Evolutionary conservation across 2,329 filamentous ascomycete species (phyloP).

Genomic region (Trichophyton benhamiae): DNA sequence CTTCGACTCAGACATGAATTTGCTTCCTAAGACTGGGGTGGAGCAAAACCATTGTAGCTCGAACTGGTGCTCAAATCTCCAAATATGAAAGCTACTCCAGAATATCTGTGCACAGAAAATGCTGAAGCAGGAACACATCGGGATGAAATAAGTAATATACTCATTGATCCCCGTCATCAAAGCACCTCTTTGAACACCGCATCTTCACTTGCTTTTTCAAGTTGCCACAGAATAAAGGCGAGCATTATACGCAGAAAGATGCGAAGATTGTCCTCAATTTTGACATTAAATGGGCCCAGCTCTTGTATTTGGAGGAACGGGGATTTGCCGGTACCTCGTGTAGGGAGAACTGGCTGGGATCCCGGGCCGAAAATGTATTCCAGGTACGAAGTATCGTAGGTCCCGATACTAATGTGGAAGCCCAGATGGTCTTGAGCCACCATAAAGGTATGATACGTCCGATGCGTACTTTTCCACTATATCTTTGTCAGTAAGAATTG

Average conservation of each 20-base stretch:
- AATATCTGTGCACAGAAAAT: too few species aligned
- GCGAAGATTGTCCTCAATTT: too few species aligned
- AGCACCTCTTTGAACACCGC: not conserved
- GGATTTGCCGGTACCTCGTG: not conserved
- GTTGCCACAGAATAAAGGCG: conserved; percentile 7
- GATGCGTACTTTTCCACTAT: conserved; percentile 3
- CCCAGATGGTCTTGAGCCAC: conserved; percentile 9
- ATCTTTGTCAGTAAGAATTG: not conserved
- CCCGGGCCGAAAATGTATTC: conserved; percentile 11
- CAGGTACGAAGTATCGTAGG: conserved; percentile 10
- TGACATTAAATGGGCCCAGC: conserved; percentile 10
- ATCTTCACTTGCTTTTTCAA: not conserved
- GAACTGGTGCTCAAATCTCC: too few species aligned
- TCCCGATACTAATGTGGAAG: conserved; percentile 11
- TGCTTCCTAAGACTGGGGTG: too few species aligned
- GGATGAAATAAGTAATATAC: too few species aligned
- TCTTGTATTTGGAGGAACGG: conserved; percentile 11
- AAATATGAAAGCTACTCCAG: too few species aligned
- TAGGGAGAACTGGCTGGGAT: conserved; percentile 4
- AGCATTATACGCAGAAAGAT: conserved; percentile 6
- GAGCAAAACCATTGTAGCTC: too few species aligned
- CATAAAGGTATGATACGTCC: conserved; percentile 12
- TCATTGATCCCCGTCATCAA: not conserved
- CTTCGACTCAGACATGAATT: too few species aligned
- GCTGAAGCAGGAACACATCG: too few species aligned